Evolutionary conservation across 306 rosid species (phyloP).

Genomic region (Astragalus membranaceus): DNA sequence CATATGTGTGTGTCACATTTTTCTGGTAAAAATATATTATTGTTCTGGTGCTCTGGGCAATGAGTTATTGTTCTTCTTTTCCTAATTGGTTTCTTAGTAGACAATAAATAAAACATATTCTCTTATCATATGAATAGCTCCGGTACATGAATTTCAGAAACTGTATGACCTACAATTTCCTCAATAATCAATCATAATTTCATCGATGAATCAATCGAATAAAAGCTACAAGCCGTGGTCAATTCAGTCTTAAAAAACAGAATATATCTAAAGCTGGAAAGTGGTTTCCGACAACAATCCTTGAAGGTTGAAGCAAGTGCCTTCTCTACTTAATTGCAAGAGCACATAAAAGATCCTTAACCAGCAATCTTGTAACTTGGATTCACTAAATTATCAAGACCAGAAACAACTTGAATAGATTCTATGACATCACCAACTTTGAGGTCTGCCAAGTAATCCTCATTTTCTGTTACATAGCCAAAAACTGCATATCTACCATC

Average conservation of each 20-base stretch:
- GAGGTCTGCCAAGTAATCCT: constrained; percentile 82
- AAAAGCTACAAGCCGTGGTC: constrained; percentile 16
- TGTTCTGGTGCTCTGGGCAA: too few relatives aligned
- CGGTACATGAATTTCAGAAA: neutral
- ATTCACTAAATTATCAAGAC: constrained; percentile 76
- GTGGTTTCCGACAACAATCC: too few relatives aligned
- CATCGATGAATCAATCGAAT: constrained; percentile 18
- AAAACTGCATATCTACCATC: constrained; percentile 91
- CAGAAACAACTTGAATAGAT: constrained; percentile 83
- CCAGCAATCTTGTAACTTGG: constrained; percentile 96
- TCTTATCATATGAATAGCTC: neutral
- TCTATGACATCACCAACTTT: constrained; percentile 97
- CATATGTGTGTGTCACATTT: too few relatives aligned
- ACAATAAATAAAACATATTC: neutral
- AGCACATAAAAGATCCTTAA: constrained; percentile 30
- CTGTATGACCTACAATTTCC: neutral
- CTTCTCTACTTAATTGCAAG: too few relatives aligned
- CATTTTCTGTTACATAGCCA: constrained; percentile 79
- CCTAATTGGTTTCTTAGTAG: too few relatives aligned
- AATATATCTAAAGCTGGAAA: constrained; percentile 14
- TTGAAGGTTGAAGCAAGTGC: too few relatives aligned
- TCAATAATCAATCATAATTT: constrained; percentile 20
- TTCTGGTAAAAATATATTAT: too few relatives aligned
- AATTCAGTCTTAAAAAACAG: neutral
- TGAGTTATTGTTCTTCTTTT: too few relatives aligned